A percentile compares a stretch with the other conserved stretches of the same genome.
Conservation (phyloP, 805 yeast genomes). For the Yarrowia phangngaensis region DNA sequence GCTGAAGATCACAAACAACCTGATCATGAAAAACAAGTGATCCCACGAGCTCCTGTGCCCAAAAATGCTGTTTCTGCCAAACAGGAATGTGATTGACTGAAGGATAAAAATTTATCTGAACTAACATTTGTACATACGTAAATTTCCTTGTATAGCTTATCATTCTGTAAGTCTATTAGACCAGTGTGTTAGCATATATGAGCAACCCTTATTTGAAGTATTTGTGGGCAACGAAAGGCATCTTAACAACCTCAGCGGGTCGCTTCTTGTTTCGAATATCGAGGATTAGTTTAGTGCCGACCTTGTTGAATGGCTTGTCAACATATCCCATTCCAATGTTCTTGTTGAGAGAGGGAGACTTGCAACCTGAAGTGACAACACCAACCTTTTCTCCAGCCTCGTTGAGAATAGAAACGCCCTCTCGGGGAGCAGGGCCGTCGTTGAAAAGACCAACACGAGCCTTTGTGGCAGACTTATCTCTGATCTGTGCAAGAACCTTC, state of each 20-base stretch:
- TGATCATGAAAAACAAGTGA: conserved; percentile 12
- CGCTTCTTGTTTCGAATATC: conserved; percentile 81
- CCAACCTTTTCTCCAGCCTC: conserved; percentile 54
- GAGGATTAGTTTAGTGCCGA: conserved; percentile 66
- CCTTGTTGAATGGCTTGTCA: conserved; percentile 63
- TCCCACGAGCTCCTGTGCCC: conserved; percentile 12
- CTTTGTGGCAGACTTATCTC: conserved; percentile 55
- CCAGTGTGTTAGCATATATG: too few species aligned
- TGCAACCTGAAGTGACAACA: conserved; percentile 59
- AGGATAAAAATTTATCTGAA: too few species aligned
- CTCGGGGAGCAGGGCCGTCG: conserved; percentile 91
- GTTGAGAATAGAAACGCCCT: conserved; percentile 61
- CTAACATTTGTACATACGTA: too few species aligned
- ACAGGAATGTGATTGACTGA: too few species aligned
- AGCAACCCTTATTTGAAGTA: conserved; percentile 49
- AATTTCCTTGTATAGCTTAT: neutral
- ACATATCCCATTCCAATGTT: conserved; percentile 92
- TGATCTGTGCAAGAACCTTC: conserved; percentile 64
- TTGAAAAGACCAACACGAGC: conserved; percentile 70
- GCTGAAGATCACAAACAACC: conserved; percentile 11
- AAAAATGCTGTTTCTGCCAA: conserved; percentile 19
- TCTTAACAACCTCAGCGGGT: conserved; percentile 68
- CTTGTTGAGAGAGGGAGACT: conserved; percentile 65
- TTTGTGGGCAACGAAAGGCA: conserved; percentile 78
- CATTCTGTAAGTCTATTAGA: too few species aligned